These are phyloP conservation scores for Haematococcus sp. DNA, from an alignment of 139 green algal genomes.

Conservation along the genomic window DNA sequence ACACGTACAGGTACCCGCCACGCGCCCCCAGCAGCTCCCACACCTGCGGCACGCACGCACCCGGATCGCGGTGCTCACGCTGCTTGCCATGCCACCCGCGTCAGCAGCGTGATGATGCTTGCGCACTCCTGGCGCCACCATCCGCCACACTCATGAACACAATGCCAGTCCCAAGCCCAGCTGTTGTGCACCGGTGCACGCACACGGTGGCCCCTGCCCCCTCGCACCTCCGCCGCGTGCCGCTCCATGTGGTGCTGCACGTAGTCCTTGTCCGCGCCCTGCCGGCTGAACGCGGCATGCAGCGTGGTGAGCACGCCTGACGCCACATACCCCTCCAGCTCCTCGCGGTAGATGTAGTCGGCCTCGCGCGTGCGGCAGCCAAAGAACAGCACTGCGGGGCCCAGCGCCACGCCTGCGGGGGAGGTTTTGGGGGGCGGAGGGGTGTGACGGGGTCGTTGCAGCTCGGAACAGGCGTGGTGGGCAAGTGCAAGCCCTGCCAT, in stretches of 20 bases:
- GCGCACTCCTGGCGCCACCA: too few relatives aligned
- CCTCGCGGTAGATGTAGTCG: slow-evolving; percentile 85
- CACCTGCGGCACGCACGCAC: slow-evolving; percentile 11
- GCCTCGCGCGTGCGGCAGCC: slow-evolving; percentile 73
- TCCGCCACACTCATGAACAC: too few relatives aligned
- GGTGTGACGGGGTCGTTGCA: neutral
- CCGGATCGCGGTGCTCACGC: too few relatives aligned
- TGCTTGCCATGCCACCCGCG: too few relatives aligned
- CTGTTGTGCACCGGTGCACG: too few relatives aligned
- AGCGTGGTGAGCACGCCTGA: slow-evolving; percentile 68
- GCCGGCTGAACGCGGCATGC: slow-evolving; percentile 76
- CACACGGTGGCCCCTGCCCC: too few relatives aligned
- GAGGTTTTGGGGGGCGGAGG: neutral
- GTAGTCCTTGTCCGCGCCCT: slow-evolving; percentile 52
- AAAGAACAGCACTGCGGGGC: slow-evolving; percentile 85
- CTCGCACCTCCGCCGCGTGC: slow-evolving; percentile 41
- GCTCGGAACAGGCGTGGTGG: too few relatives aligned
- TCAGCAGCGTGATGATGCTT: too few relatives aligned
- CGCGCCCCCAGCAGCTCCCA: slow-evolving; percentile 36
- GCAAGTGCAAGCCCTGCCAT: too few relatives aligned
- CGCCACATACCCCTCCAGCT: slow-evolving; percentile 59
- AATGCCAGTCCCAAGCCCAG: too few relatives aligned
- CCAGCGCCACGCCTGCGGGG: slow-evolving; percentile 48
- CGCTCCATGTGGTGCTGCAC: slow-evolving; percentile 84
- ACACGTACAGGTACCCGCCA: slow-evolving; percentile 86